These are phyloP conservation scores for Coemansia sp. DNA, from an alignment of 192 early-diverging fungal species.

Conservation along the genomic window DNA sequence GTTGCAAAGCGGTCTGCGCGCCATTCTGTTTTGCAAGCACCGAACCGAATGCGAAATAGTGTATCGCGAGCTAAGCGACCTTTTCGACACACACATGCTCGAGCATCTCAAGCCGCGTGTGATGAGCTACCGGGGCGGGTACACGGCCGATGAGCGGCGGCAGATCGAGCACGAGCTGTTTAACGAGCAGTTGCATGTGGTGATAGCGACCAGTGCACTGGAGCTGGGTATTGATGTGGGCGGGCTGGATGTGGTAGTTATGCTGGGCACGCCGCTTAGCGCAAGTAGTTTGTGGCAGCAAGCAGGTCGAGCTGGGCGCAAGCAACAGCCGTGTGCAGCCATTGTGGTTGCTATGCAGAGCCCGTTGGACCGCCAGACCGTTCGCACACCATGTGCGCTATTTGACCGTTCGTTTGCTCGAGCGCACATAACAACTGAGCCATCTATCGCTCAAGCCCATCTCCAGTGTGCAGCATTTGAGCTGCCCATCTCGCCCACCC, in stretches of 20 bases:
- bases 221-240: slow-evolving; percentile 87
- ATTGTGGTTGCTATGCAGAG: slow-evolving; percentile 58
- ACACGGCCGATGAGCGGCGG: slow-evolving; percentile 60
- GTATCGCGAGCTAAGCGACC: slow-evolving; percentile 22
- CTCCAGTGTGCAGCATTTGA: slow-evolving; percentile 77
- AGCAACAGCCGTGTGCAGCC: slow-evolving; percentile 49
- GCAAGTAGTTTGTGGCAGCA: slow-evolving; percentile 63
- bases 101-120: slow-evolving; percentile 22
- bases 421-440: slow-evolving; percentile 39
- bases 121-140: slow-evolving; percentile 78
- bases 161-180: slow-evolving; percentile 71
- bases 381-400: slow-evolving; percentile 44
- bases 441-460: slow-evolving; percentile 55
- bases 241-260: slow-evolving; percentile 66
- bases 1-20: slow-evolving; percentile 36
- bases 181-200: slow-evolving; percentile 59
- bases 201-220: slow-evolving; percentile 77
- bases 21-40: slow-evolving; percentile 58
- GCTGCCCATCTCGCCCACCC: slow-evolving; percentile 13
- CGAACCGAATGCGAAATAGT: slow-evolving; percentile 56
- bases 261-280: slow-evolving; percentile 64
- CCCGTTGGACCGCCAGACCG: slow-evolving; percentile 59
- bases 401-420: slow-evolving; percentile 48
- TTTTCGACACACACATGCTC: background rate
- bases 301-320: slow-evolving; percentile 71